Evolutionary conservation across 164 flowering plant species (phyloP).

Genomic region (Amborella trichopoda): DNA sequence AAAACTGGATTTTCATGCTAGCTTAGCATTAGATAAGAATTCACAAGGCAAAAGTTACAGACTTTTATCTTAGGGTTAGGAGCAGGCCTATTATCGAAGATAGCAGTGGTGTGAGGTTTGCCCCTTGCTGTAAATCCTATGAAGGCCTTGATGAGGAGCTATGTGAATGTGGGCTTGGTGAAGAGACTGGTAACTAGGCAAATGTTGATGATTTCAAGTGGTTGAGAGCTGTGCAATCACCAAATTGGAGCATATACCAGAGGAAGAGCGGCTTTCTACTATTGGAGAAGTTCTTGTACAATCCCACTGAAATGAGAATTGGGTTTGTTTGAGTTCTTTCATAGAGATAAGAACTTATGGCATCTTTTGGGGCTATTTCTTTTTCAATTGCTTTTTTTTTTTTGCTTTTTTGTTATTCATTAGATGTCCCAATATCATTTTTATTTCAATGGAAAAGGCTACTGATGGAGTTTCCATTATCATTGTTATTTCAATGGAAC

Average conservation of each 20-base stretch:
- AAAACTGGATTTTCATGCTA: constrained; percentile 53
- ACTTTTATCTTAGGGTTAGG: constrained; percentile 72
- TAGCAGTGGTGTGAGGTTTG: constrained; percentile 59
- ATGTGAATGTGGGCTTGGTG: constrained; percentile 43
- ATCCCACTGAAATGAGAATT: no score
- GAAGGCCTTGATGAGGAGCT: constrained; percentile 63
- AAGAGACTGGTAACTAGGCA: constrained; percentile 78
- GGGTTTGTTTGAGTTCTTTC: no score
- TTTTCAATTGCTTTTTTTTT: no score
- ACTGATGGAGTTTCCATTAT: no score
- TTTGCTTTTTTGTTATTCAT: no score
- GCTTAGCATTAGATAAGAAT: constrained; percentile 93
- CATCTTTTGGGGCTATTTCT: no score
- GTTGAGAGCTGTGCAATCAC: constrained; percentile 80
- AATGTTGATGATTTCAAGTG: constrained; percentile 91
- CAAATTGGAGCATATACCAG: constrained; percentile 84
- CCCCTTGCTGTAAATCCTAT: constrained; percentile 58
- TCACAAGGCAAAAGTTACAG: constrained; percentile 52
- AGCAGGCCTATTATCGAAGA: constrained; percentile 89
- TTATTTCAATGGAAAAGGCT: no score
- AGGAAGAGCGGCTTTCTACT: constrained; percentile 52
- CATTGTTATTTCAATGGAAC: no score
- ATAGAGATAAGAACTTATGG: no score
- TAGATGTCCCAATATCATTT: no score
- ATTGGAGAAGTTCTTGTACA: no score